These are phyloP conservation scores for Xylaria multiplex DNA, from an alignment of 2,329 filamentous ascomycete species.

Conservation along the genomic window DNA sequence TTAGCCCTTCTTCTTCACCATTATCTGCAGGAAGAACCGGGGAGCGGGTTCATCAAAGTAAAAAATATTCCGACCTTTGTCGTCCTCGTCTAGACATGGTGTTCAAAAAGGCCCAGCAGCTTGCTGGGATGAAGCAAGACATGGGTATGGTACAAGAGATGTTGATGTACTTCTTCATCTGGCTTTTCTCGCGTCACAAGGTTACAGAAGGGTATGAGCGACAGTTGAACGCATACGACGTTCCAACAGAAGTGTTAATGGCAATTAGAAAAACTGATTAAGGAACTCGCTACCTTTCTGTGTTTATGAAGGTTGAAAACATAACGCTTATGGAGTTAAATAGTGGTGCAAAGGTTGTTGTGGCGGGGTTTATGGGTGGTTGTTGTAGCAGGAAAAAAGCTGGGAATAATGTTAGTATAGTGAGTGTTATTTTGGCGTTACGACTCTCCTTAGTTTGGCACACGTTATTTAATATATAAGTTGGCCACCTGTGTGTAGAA, in stretches of 20 bases:
- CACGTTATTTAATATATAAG: too few relatives aligned
- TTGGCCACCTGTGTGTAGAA: too few relatives aligned
- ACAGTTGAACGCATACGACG: slow-evolving; percentile 31
- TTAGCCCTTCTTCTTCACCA: slow-evolving; percentile 28
- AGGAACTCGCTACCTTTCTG: neutral
- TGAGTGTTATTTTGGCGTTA: too few relatives aligned
- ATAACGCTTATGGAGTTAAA: too few relatives aligned
- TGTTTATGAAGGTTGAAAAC: too few relatives aligned
- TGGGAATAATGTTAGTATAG: too few relatives aligned
- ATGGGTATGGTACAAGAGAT: slow-evolving; percentile 32
- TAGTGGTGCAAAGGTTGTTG: too few relatives aligned
- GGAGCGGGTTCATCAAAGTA: slow-evolving; percentile 15
- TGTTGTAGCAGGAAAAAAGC: too few relatives aligned
- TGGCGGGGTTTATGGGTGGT: too few relatives aligned
- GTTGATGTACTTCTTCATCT: slow-evolving; percentile 36
- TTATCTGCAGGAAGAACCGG: slow-evolving; percentile 18
- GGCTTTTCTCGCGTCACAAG: slow-evolving; percentile 29
- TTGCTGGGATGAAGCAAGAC: slow-evolving; percentile 37
- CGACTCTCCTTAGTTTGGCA: too few relatives aligned
- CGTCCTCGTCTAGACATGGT: slow-evolving; percentile 35
- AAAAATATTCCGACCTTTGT: slow-evolving; percentile 31
- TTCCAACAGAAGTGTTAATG: slow-evolving; percentile 32
- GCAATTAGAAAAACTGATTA: slow-evolving; percentile 3
- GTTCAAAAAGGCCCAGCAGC: slow-evolving; percentile 35
- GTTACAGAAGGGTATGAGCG: slow-evolving; percentile 24